Evolutionary conservation across 2,329 filamentous ascomycete genomes (phyloP).

Genomic region (Dothistroma septosporum): DNA sequence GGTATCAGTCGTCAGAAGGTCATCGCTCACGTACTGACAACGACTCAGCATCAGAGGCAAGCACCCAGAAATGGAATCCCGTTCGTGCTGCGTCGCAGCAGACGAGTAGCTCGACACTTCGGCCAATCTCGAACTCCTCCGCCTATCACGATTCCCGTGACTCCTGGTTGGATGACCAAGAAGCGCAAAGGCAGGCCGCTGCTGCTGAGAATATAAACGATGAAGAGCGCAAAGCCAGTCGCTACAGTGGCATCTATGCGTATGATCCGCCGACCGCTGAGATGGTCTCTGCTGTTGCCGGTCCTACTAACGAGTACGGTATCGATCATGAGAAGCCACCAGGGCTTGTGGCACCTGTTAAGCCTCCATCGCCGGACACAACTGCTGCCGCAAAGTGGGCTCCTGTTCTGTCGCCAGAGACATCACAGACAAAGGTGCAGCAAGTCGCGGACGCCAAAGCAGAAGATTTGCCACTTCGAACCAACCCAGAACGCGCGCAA

Average conservation of each 20-base stretch:
- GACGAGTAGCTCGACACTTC: background rate
- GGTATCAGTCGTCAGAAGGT: background rate
- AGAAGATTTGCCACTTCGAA: background rate
- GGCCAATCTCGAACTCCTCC: background rate
- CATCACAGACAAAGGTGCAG: background rate
- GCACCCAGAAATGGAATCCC: constrained; percentile 2
- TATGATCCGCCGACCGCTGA: constrained; percentile 2
- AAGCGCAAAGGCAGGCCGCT: background rate
- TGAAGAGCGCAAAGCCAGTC: background rate
- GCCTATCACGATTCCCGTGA: background rate
- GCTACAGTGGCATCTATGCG: constrained; percentile 4
- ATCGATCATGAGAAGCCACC: background rate
- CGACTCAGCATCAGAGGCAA: background rate
- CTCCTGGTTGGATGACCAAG: constrained; percentile 1
- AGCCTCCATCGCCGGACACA: background rate
- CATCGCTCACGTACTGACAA: background rate
- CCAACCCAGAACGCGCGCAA: background rate
- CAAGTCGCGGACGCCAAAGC: background rate
- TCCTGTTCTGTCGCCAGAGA: background rate
- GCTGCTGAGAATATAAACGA: background rate
- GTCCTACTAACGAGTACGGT: background rate
- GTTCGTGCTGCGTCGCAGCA: background rate
- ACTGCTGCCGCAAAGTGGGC: background rate
- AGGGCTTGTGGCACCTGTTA: background rate
- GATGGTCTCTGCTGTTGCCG: constrained; percentile 1